These are phyloP conservation scores for Pseudozyma pruni DNA, from an alignment of 1,284 basidiomycete species.

Conservation along the genomic window DNA sequence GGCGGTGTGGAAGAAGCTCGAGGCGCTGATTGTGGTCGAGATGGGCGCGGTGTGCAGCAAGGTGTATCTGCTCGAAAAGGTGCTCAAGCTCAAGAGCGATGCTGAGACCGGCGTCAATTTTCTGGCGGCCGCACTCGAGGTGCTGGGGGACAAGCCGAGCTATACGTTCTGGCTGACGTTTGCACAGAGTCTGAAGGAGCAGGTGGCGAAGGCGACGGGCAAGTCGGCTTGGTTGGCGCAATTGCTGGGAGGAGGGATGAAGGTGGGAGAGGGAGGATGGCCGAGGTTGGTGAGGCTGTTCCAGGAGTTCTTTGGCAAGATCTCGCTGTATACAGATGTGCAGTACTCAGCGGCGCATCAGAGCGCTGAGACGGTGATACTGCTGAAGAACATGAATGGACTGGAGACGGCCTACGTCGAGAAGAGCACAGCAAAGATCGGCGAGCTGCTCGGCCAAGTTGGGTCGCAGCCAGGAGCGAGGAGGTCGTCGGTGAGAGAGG, in stretches of 20 bases:
- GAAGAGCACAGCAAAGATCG: slow-evolving; percentile 79
- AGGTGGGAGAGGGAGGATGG: slow-evolving; percentile 70
- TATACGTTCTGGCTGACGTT: slow-evolving; percentile 89
- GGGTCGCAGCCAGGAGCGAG: background rate
- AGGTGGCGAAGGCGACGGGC: slow-evolving; percentile 80
- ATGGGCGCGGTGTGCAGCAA: slow-evolving; percentile 79
- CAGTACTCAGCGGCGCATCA: slow-evolving; percentile 83
- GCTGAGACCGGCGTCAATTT: slow-evolving; percentile 78
- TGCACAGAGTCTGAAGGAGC: slow-evolving; percentile 71
- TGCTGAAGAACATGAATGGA: slow-evolving; percentile 81
- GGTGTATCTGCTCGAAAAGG: slow-evolving; percentile 94
- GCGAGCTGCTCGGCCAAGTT: slow-evolving; percentile 76
- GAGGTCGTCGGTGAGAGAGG: slow-evolving; percentile 1
- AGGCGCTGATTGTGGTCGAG: slow-evolving; percentile 81
- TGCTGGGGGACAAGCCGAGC: slow-evolving; percentile 88
- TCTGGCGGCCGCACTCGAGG: slow-evolving; percentile 77
- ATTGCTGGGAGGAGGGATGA: slow-evolving; percentile 77
- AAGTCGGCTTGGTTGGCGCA: slow-evolving; percentile 84
- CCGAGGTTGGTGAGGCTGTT: slow-evolving; percentile 86
- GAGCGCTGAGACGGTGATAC: slow-evolving; percentile 88
- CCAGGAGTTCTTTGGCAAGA: slow-evolving; percentile 94
- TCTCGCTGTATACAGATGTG: slow-evolving; percentile 92
- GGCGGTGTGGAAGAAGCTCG: slow-evolving; percentile 83
- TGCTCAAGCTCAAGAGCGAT: slow-evolving; percentile 80
- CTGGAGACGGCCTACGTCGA: slow-evolving; percentile 87